A percentile compares a stretch with the other conserved stretches of the same genome.
These are phyloP conservation scores for Pleurotus djamor DNA, from an alignment of 768 basidiomycete species.

Conservation along the genomic window DNA sequence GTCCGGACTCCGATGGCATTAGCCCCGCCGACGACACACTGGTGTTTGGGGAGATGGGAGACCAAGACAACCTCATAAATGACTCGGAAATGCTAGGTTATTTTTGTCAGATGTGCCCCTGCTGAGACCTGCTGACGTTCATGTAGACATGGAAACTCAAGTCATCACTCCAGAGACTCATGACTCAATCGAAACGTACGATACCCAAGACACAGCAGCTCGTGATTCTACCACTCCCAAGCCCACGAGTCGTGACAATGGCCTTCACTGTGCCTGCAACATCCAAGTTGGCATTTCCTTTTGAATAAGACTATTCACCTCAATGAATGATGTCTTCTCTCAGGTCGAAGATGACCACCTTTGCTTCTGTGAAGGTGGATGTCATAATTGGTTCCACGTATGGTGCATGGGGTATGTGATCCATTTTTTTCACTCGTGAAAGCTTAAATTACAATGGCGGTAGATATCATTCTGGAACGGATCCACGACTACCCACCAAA, in stretches of 20 bases:
- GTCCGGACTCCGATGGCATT: conserved; percentile 11
- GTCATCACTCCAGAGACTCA: conserved; percentile 9
- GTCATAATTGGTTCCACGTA: conserved; percentile 71
- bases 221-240: conserved; percentile 3
- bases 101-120: neutral
- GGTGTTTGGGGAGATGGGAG: conserved; percentile 11
- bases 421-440: neutral
- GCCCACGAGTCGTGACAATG: conserved; percentile 18
- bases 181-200: conserved; percentile 41
- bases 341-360: conserved; percentile 53
- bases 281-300: conserved; percentile 39
- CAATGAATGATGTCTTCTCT: neutral
- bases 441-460: neutral
- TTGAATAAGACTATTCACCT: neutral
- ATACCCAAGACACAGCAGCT: conserved; percentile 10
- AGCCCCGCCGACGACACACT: neutral
- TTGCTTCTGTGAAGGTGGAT: conserved; percentile 71
- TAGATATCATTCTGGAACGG: conserved; percentile 63
- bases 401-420: conserved; percentile 52
- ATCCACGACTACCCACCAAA: conserved; percentile 52
- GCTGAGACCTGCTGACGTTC: neutral
- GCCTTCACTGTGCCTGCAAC: conserved; percentile 69
- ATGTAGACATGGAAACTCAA: conserved; percentile 43
- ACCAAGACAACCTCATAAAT: conserved; percentile 12
- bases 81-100: conserved; percentile 51